A percentile compares a stretch with the other conserved stretches of the same genome.
phyloP scores from a whole-genome alignment of 768 basidiomycete genomes.

The Phanerochaete carnosa region DNA sequence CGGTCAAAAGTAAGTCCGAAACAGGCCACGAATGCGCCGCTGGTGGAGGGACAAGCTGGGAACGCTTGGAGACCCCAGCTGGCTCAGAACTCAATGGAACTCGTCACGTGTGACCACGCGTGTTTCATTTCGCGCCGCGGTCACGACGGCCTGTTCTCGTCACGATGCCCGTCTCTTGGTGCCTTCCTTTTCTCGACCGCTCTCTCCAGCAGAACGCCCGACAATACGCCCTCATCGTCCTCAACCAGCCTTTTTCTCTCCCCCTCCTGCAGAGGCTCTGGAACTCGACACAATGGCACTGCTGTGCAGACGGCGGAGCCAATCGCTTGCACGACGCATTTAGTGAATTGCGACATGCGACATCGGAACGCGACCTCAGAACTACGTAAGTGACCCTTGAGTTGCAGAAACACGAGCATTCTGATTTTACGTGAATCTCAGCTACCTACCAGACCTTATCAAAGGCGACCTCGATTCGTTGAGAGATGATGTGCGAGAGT shows the following conservation, averaged over 20 bases:
- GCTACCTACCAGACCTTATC: slow-evolving; percentile 80
- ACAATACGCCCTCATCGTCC: slow-evolving; percentile 65
- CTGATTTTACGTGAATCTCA: slow-evolving; percentile 22
- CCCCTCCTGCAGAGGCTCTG: slow-evolving; percentile 60
- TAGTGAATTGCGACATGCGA: background rate
- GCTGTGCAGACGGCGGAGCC: slow-evolving; percentile 60
- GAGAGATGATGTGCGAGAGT: slow-evolving; percentile 65
- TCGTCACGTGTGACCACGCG: slow-evolving; percentile 10
- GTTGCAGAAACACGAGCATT: background rate
- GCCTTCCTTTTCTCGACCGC: slow-evolving; percentile 11
- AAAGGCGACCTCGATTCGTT: slow-evolving; percentile 95
- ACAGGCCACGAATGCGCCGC: background rate
- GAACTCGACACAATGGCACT: slow-evolving; percentile 25
- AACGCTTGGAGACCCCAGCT: background rate
- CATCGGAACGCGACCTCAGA: background rate
- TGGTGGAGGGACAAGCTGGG: background rate
- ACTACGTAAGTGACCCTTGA: background rate
- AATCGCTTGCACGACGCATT: slow-evolving; percentile 61
- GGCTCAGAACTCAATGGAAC: background rate
- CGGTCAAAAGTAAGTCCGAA: background rate
- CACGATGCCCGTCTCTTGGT: slow-evolving; percentile 10
- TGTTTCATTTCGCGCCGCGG: slow-evolving; percentile 1
- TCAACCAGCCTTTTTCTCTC: slow-evolving; percentile 83
- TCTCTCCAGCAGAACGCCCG: background rate
- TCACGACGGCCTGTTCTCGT: background rate